Conservation (phyloP, 768 basidiomycete species). For the Sistotremastrum suecicum region DNA sequence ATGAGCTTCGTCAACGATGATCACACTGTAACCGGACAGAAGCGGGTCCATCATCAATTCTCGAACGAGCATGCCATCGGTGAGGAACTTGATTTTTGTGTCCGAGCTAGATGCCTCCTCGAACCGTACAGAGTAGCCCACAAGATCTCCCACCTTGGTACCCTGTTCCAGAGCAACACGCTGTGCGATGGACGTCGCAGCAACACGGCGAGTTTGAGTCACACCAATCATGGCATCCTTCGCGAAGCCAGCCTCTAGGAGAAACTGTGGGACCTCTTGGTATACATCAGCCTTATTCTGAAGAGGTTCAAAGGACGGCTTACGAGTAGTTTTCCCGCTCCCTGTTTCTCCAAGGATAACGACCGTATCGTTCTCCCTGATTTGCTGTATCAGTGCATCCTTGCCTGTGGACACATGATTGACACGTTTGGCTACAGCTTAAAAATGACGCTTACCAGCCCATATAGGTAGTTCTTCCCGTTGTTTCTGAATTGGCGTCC, state of each 20-base stretch:
- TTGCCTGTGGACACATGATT: conserved; percentile 34
- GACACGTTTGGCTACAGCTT: neutral
- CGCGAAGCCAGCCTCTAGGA: conserved; percentile 69
- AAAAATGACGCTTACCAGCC: too few species aligned
- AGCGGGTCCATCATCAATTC: conserved; percentile 74
- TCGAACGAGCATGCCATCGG: conserved; percentile 94
- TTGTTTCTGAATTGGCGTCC: too few species aligned
- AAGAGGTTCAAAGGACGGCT: conserved; percentile 20
- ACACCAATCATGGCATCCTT: conserved; percentile 70
- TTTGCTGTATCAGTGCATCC: conserved; percentile 60
- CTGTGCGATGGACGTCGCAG: conserved; percentile 85
- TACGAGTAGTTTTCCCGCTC: conserved; percentile 97
- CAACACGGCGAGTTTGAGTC: conserved; percentile 91
- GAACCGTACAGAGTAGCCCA: conserved; percentile 95
- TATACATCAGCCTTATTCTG: neutral
- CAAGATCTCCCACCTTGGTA: conserved; percentile 51
- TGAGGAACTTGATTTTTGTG: conserved; percentile 91
- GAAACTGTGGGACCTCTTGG: conserved; percentile 90
- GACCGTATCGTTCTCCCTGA: conserved; percentile 66
- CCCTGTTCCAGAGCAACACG: conserved; percentile 83
- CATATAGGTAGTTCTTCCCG: too few species aligned
- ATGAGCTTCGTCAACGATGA: conserved; percentile 95
- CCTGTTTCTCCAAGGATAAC: conserved; percentile 94
- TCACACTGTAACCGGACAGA: conserved; percentile 69
- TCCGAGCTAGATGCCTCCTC: conserved; percentile 60